These are phyloP conservation scores for Fusarium kyushuense DNA, from an alignment of 2,329 filamentous ascomycete species.

Conservation along the genomic window DNA sequence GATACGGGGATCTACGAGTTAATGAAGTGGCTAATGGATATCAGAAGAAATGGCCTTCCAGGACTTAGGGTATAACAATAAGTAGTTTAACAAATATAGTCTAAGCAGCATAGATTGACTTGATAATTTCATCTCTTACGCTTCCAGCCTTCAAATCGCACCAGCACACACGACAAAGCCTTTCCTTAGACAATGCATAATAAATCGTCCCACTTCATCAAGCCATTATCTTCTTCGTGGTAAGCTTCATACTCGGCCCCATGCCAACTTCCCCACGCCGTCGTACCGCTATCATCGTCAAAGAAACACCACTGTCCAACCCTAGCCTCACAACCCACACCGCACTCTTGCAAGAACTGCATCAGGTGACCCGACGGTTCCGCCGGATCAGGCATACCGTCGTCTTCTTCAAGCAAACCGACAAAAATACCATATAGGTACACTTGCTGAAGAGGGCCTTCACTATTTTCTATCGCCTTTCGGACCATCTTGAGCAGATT, in stretches of 20 bases:
- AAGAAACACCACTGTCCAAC: conserved; percentile 29
- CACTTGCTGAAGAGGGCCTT: neutral
- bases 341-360: neutral
- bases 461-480: neutral
- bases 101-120: no score
- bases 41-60: no score
- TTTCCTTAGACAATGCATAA: neutral
- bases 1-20: no score
- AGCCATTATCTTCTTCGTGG: no score
- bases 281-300: neutral
- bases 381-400: neutral
- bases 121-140: no score
- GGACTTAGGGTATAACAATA: no score
- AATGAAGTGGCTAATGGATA: no score
- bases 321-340: conserved; percentile 22
- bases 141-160: no score
- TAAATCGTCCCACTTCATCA: conserved; percentile 7
- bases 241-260: no score
- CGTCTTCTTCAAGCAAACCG: rapidly evolving
- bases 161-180: no score
- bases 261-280: no score
- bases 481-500: neutral
- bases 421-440: conserved; percentile 26
- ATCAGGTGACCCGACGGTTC: neutral
- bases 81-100: no score